phyloP scores from a whole-genome alignment of 345 rosid species.

The Aegle marmelos region DNA sequence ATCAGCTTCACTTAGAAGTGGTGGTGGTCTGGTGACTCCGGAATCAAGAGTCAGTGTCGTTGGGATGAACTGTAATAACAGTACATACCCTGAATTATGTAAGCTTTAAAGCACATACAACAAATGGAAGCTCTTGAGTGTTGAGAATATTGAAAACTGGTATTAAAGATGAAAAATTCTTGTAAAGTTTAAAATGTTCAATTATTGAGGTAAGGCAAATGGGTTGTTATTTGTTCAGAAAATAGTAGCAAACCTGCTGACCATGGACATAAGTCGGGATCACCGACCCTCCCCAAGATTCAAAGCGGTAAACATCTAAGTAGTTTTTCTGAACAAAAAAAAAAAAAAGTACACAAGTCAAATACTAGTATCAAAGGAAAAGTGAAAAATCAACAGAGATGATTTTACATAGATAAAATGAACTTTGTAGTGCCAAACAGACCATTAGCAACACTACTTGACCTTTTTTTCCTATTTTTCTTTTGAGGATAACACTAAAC shows the following conservation, averaged over 20 bases:
- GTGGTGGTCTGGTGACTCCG: conserved; percentile 93
- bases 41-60: conserved; percentile 81
- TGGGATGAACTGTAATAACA: conserved; percentile 70
- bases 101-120: conserved; percentile 10
- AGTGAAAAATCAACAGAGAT: background rate
- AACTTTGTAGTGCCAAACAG: background rate
- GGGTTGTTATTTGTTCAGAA: conserved; percentile 43
- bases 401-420: background rate
- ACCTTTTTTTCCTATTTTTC: no score
- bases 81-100: conserved; percentile 22
- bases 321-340: conserved; percentile 76
- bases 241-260: conserved; percentile 71
- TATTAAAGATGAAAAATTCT: background rate
- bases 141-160: background rate
- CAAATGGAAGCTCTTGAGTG: background rate
- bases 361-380: conserved; percentile 6
- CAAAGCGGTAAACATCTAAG: conserved; percentile 87
- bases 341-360: conserved; percentile 24
- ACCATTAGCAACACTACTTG: background rate
- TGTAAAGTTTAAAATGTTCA: background rate
- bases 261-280: conserved; percentile 76
- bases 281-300: conserved; percentile 98
- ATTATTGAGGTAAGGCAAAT: conserved; percentile 22
- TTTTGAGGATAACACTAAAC: no score
- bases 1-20: conserved; percentile 91